Base-by-base conservation (phyloP, 345 rosid genomes). In the Melastoma malabathricum region DNA sequence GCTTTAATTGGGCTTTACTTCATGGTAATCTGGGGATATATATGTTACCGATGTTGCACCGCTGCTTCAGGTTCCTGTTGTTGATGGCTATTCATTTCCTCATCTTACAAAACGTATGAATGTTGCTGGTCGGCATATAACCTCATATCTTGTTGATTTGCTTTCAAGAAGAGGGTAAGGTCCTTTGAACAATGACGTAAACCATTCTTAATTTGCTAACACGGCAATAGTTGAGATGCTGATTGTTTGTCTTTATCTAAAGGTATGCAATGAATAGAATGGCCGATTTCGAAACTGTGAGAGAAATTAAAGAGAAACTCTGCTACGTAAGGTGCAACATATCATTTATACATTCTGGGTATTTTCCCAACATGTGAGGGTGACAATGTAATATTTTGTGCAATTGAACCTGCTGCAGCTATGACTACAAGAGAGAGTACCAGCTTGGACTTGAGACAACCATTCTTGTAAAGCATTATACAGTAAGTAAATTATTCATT, bases 81-180 rank as follows among this genome's bases (percentile, higher is more conserved):
- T 92, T 71, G 98, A 92, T 31, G 96, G 98, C 44, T 92, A 82
- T 61, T 92, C 98, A 13, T 92, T 92, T 48, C 98, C 98, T 55
- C 98, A 92, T 75, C 89, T 92, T 34, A 92, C 98, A 38, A 92
- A 92, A 69, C 73, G 96, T 55, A 92, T 90, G 98, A 92, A 92
- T 67, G 93, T 92, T 10, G 95, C 96, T 70, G 98, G 98, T 14
- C 84, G 98, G 54, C 96, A 92, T 74, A 92, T 92, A 55, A 92
- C 98, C 48, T 72, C 96, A 0, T 87, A 92, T 73, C 96, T 92
- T 49, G 85, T 92, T 55, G 98, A 92, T 70, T 84, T 92, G 51
- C 93, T 92, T 52, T 86, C 95, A 48, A 75, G 93, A 50, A 74
- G 98, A 73, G 98, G 98, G 98, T 87, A 74, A 76, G 86, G 45